Base-by-base conservation (phyloP, 306 rosid species). In the Pachyrhizus erosus region DNA sequence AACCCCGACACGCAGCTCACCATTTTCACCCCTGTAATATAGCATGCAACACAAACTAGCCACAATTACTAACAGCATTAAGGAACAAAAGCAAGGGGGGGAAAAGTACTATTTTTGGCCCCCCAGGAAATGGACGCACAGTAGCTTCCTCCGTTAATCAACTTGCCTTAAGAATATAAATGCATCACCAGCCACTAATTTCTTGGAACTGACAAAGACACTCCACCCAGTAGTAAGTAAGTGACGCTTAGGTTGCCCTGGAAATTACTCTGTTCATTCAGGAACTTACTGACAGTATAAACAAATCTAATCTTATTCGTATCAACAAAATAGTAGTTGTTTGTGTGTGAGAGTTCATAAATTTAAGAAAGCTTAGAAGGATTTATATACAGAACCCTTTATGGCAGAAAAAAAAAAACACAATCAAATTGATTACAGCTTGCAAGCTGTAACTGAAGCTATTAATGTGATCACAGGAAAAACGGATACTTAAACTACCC, bases 141-240 rank as follows among this genome's bases (percentile, higher is more conserved):
- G 31, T 20, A 40, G 52, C 33, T 21, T 69, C 33, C 12, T 18
- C 34, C 12, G 29, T 40, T 40, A 40, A 69, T 21, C 34, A 66
- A 69, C 74, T 69, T 69, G 34, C 74, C 74, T 69, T 69, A 69
- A 69, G 74, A 69, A 69, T 69, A 69, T 69, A 69, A 69, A 69
- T 33, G 74, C 74, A 69, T 69, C 74, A 69, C 74, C 74, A 69
- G 74, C 74, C 20, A 42, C 74, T 40, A 69, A 69, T 18, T 69
- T 69, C 42, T 69, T 69, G 54, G 74, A 69, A 40, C 74, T 69
- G 74, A 69, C 74, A 42, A 69, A 69, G 74, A 69, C 54, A 69
- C 74, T 69, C 74, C 74, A 69, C 74, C 74, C 74, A 40, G 74
- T 69, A 34, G 74, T 69, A 69, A 69, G 74, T 40, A 69, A 69